A percentile compares a stretch with the other conserved stretches of the same genome.
These are phyloP conservation scores for Cadophora gregata DNA, from an alignment of 2,329 filamentous ascomycete genomes.

Conservation along the genomic window DNA sequence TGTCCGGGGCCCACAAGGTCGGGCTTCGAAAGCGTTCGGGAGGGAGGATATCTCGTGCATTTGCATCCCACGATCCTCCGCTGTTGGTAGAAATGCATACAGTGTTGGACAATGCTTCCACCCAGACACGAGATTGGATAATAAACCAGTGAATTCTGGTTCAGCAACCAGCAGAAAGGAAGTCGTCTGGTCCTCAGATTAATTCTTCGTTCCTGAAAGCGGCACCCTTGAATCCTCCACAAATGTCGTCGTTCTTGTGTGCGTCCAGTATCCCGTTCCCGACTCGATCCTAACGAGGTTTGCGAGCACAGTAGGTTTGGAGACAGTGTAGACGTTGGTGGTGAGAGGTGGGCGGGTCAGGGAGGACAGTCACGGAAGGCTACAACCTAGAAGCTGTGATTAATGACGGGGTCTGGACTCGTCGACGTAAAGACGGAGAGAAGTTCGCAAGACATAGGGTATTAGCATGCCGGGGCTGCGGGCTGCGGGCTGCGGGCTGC, in stretches of 20 bases:
- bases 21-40: constrained; percentile 28
- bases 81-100: constrained; percentile 24
- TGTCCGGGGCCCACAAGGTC: constrained; percentile 36
- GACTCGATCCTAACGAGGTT: neutral
- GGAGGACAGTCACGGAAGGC: constrained; percentile 4
- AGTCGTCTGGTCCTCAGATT: neutral
- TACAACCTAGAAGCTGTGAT: neutral
- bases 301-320: neutral
- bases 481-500: neutral
- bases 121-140: constrained; percentile 14
- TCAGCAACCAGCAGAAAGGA: neutral
- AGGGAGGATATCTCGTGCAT: constrained; percentile 36
- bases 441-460: neutral
- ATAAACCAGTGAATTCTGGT: constrained; percentile 7
- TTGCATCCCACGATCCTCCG: constrained; percentile 35
- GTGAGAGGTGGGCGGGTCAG: constrained; percentile 7
- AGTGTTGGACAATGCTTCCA: constrained; percentile 18
- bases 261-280: neutral
- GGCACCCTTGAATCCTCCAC: neutral
- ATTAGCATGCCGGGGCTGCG: no score
- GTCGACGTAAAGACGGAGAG: neutral
- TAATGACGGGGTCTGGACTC: neutral
- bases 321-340: neutral
- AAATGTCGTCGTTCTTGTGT: neutral
- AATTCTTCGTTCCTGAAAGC: neutral